These are phyloP conservation scores for Liquidambar formosana DNA, from an alignment of 164 flowering plant genomes.

Conservation along the genomic window DNA sequence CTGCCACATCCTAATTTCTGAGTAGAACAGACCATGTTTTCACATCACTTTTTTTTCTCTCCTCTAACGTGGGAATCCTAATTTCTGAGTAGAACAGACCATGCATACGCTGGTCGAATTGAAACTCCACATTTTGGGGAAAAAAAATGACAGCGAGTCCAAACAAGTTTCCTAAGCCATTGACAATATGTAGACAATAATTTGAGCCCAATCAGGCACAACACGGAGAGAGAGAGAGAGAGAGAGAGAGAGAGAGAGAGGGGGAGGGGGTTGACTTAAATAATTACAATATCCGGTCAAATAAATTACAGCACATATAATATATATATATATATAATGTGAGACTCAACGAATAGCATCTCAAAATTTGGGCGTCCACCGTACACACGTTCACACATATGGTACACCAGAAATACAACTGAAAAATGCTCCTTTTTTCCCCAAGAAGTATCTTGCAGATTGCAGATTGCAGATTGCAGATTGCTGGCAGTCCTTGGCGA, in stretches of 20 bases:
- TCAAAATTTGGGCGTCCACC: conserved; percentile 30
- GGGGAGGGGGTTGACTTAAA: too few relatives aligned
- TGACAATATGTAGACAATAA: neutral
- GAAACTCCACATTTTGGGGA: too few relatives aligned
- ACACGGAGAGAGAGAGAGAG: neutral
- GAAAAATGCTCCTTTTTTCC: neutral
- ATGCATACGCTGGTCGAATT: too few relatives aligned
- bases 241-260: neutral
- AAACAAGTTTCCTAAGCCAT: too few relatives aligned
- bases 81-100: too few relatives aligned
- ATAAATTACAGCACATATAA: conserved; percentile 17
- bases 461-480: too few relatives aligned
- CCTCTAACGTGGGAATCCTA: too few relatives aligned
- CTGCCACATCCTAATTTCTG: too few relatives aligned
- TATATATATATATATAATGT: conserved; percentile 6
- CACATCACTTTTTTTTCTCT: too few relatives aligned
- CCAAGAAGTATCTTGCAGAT: neutral
- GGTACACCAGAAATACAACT: conserved; percentile 29
- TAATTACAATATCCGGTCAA: conserved; percentile 15
- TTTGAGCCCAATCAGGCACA: neutral
- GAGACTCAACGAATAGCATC: conserved; percentile 19
- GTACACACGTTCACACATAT: conserved; percentile 20
- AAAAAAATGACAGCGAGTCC: too few relatives aligned
- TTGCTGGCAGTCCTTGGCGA: neutral
- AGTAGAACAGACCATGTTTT: too few relatives aligned